These are phyloP conservation scores for Colletotrichum cordylinicola DNA, from an alignment of 2,329 filamentous ascomycete genomes.

Conservation along the genomic window DNA sequence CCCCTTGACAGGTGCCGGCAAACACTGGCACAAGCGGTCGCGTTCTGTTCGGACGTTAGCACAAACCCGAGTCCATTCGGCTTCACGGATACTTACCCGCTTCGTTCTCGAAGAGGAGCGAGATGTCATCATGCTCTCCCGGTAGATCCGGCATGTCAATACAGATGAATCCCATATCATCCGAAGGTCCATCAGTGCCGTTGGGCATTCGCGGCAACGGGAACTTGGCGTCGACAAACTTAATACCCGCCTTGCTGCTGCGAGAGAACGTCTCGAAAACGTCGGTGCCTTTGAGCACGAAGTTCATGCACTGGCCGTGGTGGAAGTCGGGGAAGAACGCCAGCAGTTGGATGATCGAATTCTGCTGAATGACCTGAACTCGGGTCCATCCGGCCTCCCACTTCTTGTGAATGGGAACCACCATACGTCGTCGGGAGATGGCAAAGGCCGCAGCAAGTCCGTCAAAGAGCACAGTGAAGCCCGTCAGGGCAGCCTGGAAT, in stretches of 20 bases:
- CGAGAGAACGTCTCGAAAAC: slow-evolving; percentile 74
- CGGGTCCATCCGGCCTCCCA: slow-evolving; percentile 86
- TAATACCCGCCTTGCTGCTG: slow-evolving; percentile 73
- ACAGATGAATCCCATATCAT: slow-evolving; percentile 78
- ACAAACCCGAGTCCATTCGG: background rate
- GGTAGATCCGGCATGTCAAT: slow-evolving; percentile 88
- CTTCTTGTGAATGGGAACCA: slow-evolving; percentile 92
- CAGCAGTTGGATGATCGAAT: slow-evolving; percentile 77
- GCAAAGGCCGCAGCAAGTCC: slow-evolving; percentile 76
- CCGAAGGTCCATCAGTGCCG: slow-evolving; percentile 54
- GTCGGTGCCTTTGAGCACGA: slow-evolving; percentile 84
- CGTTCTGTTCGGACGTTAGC: slow-evolving; percentile 47
- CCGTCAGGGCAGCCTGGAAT: slow-evolving; percentile 82
- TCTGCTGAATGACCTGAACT: slow-evolving; percentile 79
- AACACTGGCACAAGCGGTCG: slow-evolving; percentile 54
- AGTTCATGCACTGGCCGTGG: slow-evolving; percentile 88
- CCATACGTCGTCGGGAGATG: slow-evolving; percentile 85
- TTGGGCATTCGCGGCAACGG: slow-evolving; percentile 71
- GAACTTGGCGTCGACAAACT: slow-evolving; percentile 90
- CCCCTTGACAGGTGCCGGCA: slow-evolving; percentile 64
- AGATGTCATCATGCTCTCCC: slow-evolving; percentile 91
- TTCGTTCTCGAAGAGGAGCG: slow-evolving; percentile 82
- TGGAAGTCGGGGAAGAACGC: slow-evolving; percentile 90
- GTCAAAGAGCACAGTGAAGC: slow-evolving; percentile 78
- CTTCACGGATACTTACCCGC: slow-evolving; percentile 63